Evolutionary conservation across 495 filamentous ascomycete species (phyloP), one percentile per base, ranked within the genome.

Genomic region (Rusavskia elegans): DNA sequence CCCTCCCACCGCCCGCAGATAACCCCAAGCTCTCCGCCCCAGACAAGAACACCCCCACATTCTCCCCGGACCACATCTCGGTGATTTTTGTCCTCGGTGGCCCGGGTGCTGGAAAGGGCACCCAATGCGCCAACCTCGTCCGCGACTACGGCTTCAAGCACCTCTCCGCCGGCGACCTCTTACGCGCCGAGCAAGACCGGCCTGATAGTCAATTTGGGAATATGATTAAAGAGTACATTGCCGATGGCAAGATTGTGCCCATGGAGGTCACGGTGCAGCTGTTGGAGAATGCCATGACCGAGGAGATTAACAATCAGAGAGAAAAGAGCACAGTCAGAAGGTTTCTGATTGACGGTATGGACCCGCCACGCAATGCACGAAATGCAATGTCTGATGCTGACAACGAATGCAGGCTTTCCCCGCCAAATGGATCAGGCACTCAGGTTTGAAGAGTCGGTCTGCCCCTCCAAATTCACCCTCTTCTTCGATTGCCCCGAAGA

Each of bases 261-360:
- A 95, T 95, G 90, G 90, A 97, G 63, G 88, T 98, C 20, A 98
- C 92, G n/a, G 83, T 98, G 37, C 81, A 84, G 27, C 66, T 98
- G 16, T 77, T 98, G 3, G 92, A 95, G 66, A 89, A 94, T 63
- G 85, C 89, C 8, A 96, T 98, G 85, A 77, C 72, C 51, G 79
- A 78, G 4, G 68, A 69, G 0, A 74, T 89, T 10, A 52, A 64
- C 27, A 44, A 44, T 1, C 21, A 20, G 9, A 39, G 17, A 44
- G 60, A 62, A 44, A 58, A 57, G 46, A 30, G 59, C 25, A 27
- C 55, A 44, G 49, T 62, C 17, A 63, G 64, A 9, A 29, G 80
- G 42, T 96, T 96, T 73, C 71, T 97, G 58, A 86, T 97, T 58
- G 90, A 97, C 65, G 80, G 70, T 73, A 57, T 38, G 23, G 19